Evolutionary conservation across 441 rosid species (phyloP).

Genomic region (Corymbia calophylla): DNA sequence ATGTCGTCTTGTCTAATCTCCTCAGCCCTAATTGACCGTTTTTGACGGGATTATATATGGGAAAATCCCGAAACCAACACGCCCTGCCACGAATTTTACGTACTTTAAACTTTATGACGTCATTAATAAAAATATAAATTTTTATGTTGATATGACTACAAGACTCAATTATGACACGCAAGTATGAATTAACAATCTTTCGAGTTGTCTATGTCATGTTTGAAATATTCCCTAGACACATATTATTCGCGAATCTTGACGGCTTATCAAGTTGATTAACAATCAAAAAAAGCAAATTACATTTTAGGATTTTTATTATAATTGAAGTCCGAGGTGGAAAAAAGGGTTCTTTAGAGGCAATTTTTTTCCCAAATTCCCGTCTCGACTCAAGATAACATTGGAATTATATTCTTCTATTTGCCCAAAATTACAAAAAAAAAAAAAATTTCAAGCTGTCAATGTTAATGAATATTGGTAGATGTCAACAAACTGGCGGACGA

Average conservation of each 20-base stretch:
- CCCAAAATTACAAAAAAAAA: neutral
- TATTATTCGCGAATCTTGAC: neutral
- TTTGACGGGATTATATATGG: neutral
- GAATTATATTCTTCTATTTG: neutral
- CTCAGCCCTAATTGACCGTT: neutral
- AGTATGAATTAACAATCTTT: neutral
- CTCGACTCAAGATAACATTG: neutral
- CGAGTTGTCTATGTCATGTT: neutral
- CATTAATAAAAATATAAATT: no score
- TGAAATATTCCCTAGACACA: neutral
- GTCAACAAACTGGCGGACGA: neutral
- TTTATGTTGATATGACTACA: neutral
- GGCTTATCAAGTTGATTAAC: neutral
- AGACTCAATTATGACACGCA: neutral
- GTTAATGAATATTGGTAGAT: neutral
- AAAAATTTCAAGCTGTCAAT: neutral
- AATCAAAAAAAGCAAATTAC: neutral
- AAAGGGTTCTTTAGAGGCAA: neutral
- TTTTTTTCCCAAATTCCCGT: fast-evolving
- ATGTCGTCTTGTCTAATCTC: neutral
- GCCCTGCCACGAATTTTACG: neutral
- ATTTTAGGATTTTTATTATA: neutral
- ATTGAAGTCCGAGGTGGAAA: neutral
- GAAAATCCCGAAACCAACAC: neutral
- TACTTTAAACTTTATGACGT: neutral